Evolutionary conservation across 208 protist genomes (phyloP).

Genomic region (Crithidia thermophila): DNA sequence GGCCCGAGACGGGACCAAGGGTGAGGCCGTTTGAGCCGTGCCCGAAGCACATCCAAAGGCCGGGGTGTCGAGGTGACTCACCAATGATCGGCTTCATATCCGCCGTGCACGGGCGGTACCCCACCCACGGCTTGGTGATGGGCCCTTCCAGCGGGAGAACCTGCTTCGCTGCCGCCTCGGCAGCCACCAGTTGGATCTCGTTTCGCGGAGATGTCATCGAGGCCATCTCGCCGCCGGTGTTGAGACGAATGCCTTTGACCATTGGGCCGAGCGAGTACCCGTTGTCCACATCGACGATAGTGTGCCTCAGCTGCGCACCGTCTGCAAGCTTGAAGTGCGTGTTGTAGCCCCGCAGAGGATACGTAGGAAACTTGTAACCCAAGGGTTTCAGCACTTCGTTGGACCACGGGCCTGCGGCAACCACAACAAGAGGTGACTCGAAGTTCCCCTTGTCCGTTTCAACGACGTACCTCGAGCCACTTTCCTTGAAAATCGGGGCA

Average conservation of each 20-base stretch:
- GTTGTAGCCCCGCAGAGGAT: constrained; percentile 39
- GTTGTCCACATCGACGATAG: constrained; percentile 31
- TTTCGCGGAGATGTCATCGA: constrained; percentile 14
- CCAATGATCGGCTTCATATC: constrained; percentile 43
- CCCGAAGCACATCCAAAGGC: constrained; percentile 33
- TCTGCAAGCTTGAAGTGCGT: constrained; percentile 23
- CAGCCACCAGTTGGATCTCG: constrained; percentile 17
- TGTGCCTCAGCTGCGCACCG: constrained; percentile 15
- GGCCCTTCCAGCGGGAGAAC: constrained; percentile 20
- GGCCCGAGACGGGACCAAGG: constrained; percentile 23
- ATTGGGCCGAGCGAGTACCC: constrained; percentile 28
- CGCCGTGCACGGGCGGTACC: constrained; percentile 26
- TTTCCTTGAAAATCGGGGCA: not conserved
- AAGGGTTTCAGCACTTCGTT: constrained; percentile 21
- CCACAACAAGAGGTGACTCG: constrained; percentile 22
- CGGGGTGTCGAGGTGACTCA: constrained; percentile 14
- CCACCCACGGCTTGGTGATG: constrained; percentile 22
- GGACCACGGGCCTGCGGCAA: constrained; percentile 33
- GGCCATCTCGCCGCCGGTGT: constrained; percentile 35
- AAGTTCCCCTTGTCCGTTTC: constrained; percentile 10
- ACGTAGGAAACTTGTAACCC: constrained; percentile 30
- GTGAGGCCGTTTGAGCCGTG: constrained; percentile 31
- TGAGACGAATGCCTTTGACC: constrained; percentile 25
- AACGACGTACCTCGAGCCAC: not conserved
- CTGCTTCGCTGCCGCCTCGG: constrained; percentile 15